These are phyloP conservation scores for Carex myosuroides DNA, from an alignment of 176 grass and related monocot genomes.

Conservation along the genomic window DNA sequence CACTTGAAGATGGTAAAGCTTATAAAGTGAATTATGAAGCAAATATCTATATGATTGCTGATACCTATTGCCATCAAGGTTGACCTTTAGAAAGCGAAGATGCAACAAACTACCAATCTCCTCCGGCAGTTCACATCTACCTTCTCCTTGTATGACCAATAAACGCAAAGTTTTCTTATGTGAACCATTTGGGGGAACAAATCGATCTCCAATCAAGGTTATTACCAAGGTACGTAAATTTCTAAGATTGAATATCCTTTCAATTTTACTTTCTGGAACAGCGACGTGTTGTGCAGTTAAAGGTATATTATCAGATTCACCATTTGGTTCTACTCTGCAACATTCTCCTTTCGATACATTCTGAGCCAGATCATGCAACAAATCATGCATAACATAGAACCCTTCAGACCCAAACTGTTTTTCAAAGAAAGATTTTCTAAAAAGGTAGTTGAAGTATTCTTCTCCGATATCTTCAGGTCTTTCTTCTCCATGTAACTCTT, in stretches of 20 bases:
- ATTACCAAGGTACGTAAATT: slow-evolving; percentile 16
- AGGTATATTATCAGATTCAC: background rate
- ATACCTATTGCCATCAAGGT: too few species aligned
- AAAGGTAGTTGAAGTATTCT: slow-evolving; percentile 7
- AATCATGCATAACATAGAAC: slow-evolving; percentile 18
- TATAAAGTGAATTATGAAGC: background rate
- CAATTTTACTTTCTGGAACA: background rate
- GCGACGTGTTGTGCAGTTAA: background rate
- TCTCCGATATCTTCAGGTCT: slow-evolving; percentile 16
- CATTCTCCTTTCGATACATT: background rate
- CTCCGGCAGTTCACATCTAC: background rate
- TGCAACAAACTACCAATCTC: slow-evolving; percentile 7
- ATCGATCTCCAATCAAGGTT: background rate
- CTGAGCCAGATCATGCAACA: slow-evolving; percentile 27
- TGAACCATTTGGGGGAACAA: background rate
- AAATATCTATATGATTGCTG: background rate
- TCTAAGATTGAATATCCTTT: background rate
- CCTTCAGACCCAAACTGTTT: too few species aligned
- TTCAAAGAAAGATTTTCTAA: slow-evolving; percentile 20
- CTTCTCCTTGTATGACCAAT: background rate
- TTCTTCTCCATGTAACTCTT: background rate
- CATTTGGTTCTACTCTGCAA: background rate
- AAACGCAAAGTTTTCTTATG: slow-evolving; percentile 26
- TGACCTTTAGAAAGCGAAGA: slow-evolving; percentile 18
- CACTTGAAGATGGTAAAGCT: slow-evolving; percentile 18